Evolutionary conservation across 768 basidiomycete genomes (phyloP).

Genomic region (Kwoniella pini): DNA sequence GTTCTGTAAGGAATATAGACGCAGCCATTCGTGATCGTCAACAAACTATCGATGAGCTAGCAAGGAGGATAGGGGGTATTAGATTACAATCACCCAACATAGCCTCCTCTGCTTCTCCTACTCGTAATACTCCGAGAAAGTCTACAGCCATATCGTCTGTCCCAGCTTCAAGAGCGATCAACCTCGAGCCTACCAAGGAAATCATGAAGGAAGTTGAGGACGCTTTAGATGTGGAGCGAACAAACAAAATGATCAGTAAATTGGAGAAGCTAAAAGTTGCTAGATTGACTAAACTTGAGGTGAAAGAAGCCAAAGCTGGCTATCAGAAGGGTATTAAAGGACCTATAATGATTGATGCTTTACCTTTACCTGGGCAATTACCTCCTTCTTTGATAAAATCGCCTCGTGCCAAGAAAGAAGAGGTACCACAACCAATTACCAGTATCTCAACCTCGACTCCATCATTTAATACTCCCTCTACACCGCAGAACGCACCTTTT

Average conservation of each 20-base stretch:
- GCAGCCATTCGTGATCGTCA: conserved; percentile 46
- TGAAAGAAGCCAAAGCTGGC: neutral
- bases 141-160: neutral
- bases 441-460: neutral
- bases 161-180: neutral
- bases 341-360: conserved; percentile 21
- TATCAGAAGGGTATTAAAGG: neutral
- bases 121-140: conserved; percentile 4
- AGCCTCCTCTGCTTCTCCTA: conserved; percentile 4
- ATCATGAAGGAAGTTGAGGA: conserved; percentile 16
- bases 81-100: neutral
- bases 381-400: conserved; percentile 4
- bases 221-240: neutral
- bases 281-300: conserved; percentile 7
- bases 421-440: no score
- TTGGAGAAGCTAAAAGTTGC: conserved; percentile 11
- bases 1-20: conserved; percentile 73
- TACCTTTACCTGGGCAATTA: conserved; percentile 21
- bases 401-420: neutral
- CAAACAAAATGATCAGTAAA: neutral
- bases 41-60: conserved; percentile 53
- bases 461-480: neutral
- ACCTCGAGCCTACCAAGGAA: conserved; percentile 15
- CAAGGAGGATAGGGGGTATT: conserved; percentile 41
- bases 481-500: neutral